Evolutionary conservation across 2,329 filamentous ascomycete species (phyloP), one percentile per base, ranked within the genome.

Genomic region (Aspergillus ruber): DNA sequence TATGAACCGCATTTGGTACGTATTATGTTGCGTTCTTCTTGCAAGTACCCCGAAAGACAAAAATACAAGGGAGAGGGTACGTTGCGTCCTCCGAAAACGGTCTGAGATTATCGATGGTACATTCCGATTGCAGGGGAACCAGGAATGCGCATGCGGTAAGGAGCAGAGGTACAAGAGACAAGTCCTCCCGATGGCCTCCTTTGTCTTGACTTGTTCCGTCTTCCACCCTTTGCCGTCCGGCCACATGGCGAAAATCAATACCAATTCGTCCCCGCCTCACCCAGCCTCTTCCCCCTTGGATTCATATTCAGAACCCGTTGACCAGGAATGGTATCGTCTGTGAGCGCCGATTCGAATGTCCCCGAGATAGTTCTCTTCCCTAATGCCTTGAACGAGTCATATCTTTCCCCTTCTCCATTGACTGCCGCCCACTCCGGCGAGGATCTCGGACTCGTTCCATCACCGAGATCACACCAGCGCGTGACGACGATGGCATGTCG

Each of bases 401-500:
- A 83, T 13, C 59, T 62, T 1, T 62, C 60, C 0, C 58, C 54
- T 10, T 68, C 53, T 4, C 76, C 77, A 56, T 78, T 79, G 32
- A 76, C 69, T n/a, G 79, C 75, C 9, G 73, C 74, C 75, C 81
- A 83, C 51, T 81, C 77, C 3, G 66, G 66, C n/a, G 33, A 29
- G n/a, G 66, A 72, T 9, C 66, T 66, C 2, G 80, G 77, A 8
- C 68, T 70, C 2, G 63, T 71, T 1, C 78, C 78, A 60, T 81
- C 72, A 1, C 81, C 81, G 13, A 84, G 59, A 62, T 84, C 81
- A 50, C 74, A 77, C 81, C 81, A 84, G 15, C 81, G 65, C 6
- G 80, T 83, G 4, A 83, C 76, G 4, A 81, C 72, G 46, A 84
- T 73, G 1, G 77, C 75, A 48, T 83, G 79, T 55, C 78, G 81